Evolutionary conservation across 331 rosid genomes (phyloP), one percentile per base, ranked within the genome.

Genomic region (Acacia pycnantha): DNA sequence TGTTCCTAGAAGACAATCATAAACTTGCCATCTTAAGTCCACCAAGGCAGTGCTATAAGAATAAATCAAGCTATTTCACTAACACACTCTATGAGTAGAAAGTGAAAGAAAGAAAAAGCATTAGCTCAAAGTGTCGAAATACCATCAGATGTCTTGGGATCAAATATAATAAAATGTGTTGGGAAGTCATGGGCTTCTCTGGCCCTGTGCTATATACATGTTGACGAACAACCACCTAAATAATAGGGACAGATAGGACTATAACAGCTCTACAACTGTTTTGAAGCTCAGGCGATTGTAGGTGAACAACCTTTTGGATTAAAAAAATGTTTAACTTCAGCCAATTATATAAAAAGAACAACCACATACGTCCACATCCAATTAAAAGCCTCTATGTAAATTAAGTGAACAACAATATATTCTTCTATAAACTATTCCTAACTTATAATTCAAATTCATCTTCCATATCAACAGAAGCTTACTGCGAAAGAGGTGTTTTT

Each of bases 401-500:
- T 18, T n/a, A 48, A 73, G 64, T 64, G 43, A 64, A 6, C 70
- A 58, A 80, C 74, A 59, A 15, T 2, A 24, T 29, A 27, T 35
- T 76, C 54, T 31, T 40, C 75, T 16, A 77, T 44, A 70, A 22
- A 50, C 81, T 62, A 58, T 74, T 50, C 70, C 62, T 8, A 1
- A 67, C 51, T 73, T 11, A 78, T 70, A 87, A 81, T 13, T 70
- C 53, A 62, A 37, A 71, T 16, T 15, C n/a, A 50, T 69, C 41
- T 11, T 37, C 22, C 73, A 78, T 54, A 69, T 31, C 44, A 67
- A 8, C 31, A 11, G 56, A 78, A 35, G 71, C 97, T 94, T 87
- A 94, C 98, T 89, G 75, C 98, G 98, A 66, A 94, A 94, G 61
- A 94, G 94, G 84, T 94, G 97, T 76, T 89, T 94, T 87, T 94